Conservation (phyloP, 257 asterid species). For the Anisodus acutangulus region DNA sequence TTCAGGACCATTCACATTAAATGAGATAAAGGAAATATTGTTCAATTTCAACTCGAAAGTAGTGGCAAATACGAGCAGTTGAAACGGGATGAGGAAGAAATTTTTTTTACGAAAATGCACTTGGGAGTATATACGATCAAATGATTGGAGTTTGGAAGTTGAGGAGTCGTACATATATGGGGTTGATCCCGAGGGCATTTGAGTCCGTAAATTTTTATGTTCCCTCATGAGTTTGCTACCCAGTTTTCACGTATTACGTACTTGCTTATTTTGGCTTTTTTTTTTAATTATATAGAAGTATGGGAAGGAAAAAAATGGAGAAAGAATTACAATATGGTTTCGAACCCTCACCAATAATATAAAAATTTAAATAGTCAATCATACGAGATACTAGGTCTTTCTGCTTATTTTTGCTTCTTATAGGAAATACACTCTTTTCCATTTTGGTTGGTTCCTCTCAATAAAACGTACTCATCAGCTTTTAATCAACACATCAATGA, state of each 20-base stretch:
- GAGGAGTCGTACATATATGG: constrained; percentile 39
- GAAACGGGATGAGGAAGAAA: not conserved
- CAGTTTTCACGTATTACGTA: constrained; percentile 42
- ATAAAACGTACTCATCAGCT: not conserved
- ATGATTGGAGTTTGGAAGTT: constrained; percentile 44
- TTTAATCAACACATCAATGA: constrained; percentile 22
- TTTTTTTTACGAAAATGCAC: constrained; percentile 46
- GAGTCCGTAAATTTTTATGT: constrained; percentile 52
- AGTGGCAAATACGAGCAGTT: not conserved
- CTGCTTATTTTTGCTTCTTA: constrained; percentile 45
- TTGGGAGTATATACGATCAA: constrained; percentile 34
- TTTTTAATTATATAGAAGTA: too few species aligned
- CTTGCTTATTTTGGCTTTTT: not conserved
- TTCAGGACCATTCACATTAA: too few species aligned
- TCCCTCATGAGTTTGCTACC: constrained; percentile 37
- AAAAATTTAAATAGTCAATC: too few species aligned
- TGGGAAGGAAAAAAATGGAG: too few species aligned
- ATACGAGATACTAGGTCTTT: too few species aligned
- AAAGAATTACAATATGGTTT: too few species aligned
- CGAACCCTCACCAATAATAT: too few species aligned
- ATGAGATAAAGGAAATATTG: too few species aligned
- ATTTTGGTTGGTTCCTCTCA: constrained; percentile 1
- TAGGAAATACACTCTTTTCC: constrained; percentile 44
- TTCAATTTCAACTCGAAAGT: not conserved
- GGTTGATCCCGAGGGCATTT: constrained; percentile 85